Percentiles rank a stretch among this genome's conserved stretches.
These are phyloP conservation scores for Hydrangea macrophylla DNA, from an alignment of 148 eudicot species.

Conservation along the genomic window DNA sequence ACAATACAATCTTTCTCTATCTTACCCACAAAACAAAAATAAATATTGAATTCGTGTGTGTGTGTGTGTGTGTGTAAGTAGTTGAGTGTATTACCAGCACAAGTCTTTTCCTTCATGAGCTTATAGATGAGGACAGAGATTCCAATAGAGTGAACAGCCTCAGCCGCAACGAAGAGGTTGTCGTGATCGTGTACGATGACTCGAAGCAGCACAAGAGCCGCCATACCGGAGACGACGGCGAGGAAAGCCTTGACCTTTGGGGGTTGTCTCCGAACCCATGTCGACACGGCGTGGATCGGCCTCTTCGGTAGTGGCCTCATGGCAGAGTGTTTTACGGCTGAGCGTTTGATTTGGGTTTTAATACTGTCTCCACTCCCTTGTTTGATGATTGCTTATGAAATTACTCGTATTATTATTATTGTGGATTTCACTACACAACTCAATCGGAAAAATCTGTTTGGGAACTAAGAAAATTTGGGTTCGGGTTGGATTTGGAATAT, in stretches of 20 bases:
- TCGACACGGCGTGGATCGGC: slow-evolving; percentile 52
- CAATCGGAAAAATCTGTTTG: too few species aligned
- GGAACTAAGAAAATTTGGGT: too few species aligned
- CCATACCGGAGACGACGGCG: slow-evolving; percentile 68
- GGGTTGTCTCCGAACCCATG: slow-evolving; percentile 72
- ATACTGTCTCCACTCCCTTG: too few species aligned
- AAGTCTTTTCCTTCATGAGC: slow-evolving; percentile 78
- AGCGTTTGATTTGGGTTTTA: neutral
- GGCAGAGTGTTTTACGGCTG: neutral
- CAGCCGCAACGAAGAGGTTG: slow-evolving; percentile 75
- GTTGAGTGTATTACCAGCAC: slow-evolving; percentile 54
- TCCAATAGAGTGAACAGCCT: slow-evolving; percentile 77
- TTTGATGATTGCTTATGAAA: too few species aligned
- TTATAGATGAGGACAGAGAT: slow-evolving; percentile 69
- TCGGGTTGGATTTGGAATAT: too few species aligned
- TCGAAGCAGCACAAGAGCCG: slow-evolving; percentile 51
- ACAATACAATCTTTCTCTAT: too few species aligned
- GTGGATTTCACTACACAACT: too few species aligned
- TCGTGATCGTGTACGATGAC: slow-evolving; percentile 73
- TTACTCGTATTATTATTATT: too few species aligned
- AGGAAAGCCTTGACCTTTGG: slow-evolving; percentile 82
- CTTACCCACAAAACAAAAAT: too few species aligned
- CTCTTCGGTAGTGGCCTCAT: slow-evolving; percentile 61
- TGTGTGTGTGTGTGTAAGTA: neutral
- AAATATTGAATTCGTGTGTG: too few species aligned